These are phyloP conservation scores for Dictyostelium brefeldianum DNA, from an alignment of 78 protist genomes.

Conservation along the genomic window DNA sequence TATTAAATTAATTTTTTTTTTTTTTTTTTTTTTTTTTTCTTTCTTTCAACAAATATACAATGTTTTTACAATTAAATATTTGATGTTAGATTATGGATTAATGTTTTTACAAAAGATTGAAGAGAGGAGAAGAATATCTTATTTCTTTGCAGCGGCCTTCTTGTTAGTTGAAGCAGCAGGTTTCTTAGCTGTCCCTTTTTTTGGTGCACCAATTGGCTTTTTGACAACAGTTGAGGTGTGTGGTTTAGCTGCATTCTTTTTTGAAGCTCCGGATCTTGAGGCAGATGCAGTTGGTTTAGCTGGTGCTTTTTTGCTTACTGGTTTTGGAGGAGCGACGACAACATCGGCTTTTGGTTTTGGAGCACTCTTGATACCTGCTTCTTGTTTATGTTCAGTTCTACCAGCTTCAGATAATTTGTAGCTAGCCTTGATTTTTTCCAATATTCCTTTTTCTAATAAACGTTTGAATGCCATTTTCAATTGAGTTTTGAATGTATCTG, in stretches of 20 bases:
- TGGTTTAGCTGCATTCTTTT: background rate
- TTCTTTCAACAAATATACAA: background rate
- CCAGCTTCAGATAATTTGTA: constrained; percentile 47
- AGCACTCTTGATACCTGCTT: background rate
- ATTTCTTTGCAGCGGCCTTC: background rate
- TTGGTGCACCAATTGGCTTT: too few relatives aligned
- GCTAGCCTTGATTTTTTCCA: constrained; percentile 13
- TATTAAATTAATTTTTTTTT: constrained; percentile 12
- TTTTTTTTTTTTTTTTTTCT: background rate
- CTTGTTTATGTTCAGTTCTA: background rate
- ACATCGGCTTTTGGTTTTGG: too few relatives aligned
- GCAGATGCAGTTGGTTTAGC: background rate
- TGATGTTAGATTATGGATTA: too few relatives aligned
- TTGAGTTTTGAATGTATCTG: constrained; percentile 23
- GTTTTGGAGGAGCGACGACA: background rate
- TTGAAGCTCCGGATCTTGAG: background rate
- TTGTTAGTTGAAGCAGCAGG: background rate
- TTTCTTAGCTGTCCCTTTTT: background rate
- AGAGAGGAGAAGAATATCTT: background rate
- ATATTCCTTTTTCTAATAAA: background rate
- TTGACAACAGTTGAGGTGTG: too few relatives aligned
- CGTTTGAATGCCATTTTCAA: constrained; percentile 20
- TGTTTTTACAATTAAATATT: too few relatives aligned
- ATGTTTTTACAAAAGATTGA: too few relatives aligned
- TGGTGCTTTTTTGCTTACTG: constrained; percentile 11